phyloP scores from a whole-genome alignment of 1,139 yeast species.

The Zygoascus meyerae region DNA sequence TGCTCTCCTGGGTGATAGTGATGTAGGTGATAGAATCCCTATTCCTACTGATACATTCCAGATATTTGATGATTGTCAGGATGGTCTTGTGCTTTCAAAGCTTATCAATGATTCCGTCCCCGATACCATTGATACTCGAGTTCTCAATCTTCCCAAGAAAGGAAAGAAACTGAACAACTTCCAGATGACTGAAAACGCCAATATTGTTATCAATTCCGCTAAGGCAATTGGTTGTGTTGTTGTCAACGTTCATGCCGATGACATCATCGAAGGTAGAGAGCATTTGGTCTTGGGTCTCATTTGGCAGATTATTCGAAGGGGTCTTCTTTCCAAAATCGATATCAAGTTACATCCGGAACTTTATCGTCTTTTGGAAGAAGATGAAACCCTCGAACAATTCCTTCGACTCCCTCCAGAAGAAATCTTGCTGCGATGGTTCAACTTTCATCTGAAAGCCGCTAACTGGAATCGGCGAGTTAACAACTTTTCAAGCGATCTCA shows the following conservation, averaged over 20 bases:
- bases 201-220: slow-evolving; percentile 95
- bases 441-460: slow-evolving; percentile 93
- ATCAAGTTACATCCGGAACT: slow-evolving; percentile 95
- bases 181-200: slow-evolving; percentile 95
- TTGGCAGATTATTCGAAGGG: slow-evolving; percentile 98
- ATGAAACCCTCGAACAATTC: slow-evolving; percentile 95
- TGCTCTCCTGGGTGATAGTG: slow-evolving; percentile 84
- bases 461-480: slow-evolving; percentile 78
- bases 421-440: slow-evolving; percentile 94
- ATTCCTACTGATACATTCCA: slow-evolving; percentile 93
- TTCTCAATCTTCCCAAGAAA: slow-evolving; percentile 76
- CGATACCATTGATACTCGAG: slow-evolving; percentile 97
- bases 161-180: slow-evolving; percentile 85
- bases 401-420: slow-evolving; percentile 96
- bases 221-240: slow-evolving; percentile 98
- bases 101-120: slow-evolving; percentile 97
- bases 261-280: slow-evolving; percentile 94
- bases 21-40: slow-evolving; percentile 80
- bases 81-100: slow-evolving; percentile 87
- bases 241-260: slow-evolving; percentile 95
- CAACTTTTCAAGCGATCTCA: slow-evolving; percentile 81
- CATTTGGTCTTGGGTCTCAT: slow-evolving; percentile 91
- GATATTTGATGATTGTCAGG: slow-evolving; percentile 93
- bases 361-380: slow-evolving; percentile 90
- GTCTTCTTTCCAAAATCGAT: slow-evolving; percentile 88